Evolutionary conservation across 2,329 filamentous ascomycete genomes (phyloP).

Genomic region (Fusarium sp.): DNA sequence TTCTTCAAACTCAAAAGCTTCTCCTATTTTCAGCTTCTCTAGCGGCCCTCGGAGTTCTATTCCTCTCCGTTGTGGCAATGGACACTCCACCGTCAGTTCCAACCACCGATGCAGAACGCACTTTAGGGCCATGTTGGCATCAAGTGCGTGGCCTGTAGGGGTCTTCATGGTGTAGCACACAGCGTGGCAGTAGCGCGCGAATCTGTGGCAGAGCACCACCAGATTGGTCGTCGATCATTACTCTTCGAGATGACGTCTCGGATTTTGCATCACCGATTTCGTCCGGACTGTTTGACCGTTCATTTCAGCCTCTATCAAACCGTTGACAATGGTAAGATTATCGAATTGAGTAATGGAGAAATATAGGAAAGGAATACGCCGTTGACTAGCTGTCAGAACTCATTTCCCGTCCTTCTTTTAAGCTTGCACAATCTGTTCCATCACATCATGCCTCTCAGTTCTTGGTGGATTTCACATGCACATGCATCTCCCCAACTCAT

Average conservation of each 20-base stretch:
- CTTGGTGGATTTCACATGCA: background rate
- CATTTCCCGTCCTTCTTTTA: conserved; percentile 10
- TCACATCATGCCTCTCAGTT: conserved; percentile 19
- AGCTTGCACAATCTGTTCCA: conserved; percentile 8
- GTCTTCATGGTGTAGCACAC: conserved; percentile 4
- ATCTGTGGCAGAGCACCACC: conserved; percentile 9
- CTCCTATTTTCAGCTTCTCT: conserved; percentile 10
- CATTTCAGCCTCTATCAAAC: background rate
- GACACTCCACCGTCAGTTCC: conserved; percentile 5
- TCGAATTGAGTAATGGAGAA: background rate
- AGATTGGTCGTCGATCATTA: conserved; percentile 15
- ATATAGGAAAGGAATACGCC: background rate
- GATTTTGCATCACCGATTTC: conserved; percentile 1
- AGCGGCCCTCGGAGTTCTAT: background rate
- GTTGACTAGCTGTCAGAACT: conserved; percentile 19
- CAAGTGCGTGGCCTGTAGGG: conserved; percentile 3
- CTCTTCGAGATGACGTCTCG: conserved; percentile 1
- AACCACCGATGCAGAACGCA: conserved; percentile 16
- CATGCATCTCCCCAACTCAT: background rate
- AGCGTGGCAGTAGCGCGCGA: conserved; percentile 5
- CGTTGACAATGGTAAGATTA: background rate
- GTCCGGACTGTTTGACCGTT: background rate
- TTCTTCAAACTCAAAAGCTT: background rate
- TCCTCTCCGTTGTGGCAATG: conserved; percentile 3
- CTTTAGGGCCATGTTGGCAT: conserved; percentile 6